Percentiles rank a stretch among this genome's conserved stretches.
These are phyloP conservation scores for Paecilomyces sp. DNA, from an alignment of 2,329 filamentous ascomycete genomes.

Conservation along the genomic window DNA sequence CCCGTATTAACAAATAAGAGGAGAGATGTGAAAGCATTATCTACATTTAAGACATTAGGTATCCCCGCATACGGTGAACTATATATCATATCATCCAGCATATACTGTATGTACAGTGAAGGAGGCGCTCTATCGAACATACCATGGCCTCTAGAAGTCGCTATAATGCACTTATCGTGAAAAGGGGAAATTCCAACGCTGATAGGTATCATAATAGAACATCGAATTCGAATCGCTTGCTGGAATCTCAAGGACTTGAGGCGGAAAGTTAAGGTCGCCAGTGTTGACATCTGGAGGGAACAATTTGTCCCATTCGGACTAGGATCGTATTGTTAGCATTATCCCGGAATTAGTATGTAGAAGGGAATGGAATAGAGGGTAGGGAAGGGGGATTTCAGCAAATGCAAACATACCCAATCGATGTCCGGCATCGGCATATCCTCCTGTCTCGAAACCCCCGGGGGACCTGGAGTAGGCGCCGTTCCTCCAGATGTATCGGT, in stretches of 20 bases:
- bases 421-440: conserved; percentile 45
- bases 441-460: conserved; percentile 10
- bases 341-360: background rate
- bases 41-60: no score
- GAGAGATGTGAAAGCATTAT: no score
- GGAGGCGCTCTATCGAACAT: background rate
- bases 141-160: background rate
- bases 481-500: conserved; percentile 7
- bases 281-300: conserved; percentile 42
- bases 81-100: no score
- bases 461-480: conserved; percentile 6
- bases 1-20: no score
- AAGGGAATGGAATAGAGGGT: background rate
- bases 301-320: conserved; percentile 29
- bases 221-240: conserved; percentile 10
- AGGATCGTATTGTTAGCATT: conserved; percentile 1
- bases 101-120: background rate
- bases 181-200: conserved; percentile 11
- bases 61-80: no score
- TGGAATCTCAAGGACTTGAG: conserved; percentile 7
- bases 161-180: background rate
- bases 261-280: conserved; percentile 46
- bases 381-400: background rate
- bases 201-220: conserved; percentile 38
- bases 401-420: conserved; percentile 53